A percentile compares a stretch with the other conserved stretches of the same genome.
phyloP scores from a whole-genome alignment of 2,329 filamentous ascomycete genomes.

The Colletotrichum liaoningense region DNA sequence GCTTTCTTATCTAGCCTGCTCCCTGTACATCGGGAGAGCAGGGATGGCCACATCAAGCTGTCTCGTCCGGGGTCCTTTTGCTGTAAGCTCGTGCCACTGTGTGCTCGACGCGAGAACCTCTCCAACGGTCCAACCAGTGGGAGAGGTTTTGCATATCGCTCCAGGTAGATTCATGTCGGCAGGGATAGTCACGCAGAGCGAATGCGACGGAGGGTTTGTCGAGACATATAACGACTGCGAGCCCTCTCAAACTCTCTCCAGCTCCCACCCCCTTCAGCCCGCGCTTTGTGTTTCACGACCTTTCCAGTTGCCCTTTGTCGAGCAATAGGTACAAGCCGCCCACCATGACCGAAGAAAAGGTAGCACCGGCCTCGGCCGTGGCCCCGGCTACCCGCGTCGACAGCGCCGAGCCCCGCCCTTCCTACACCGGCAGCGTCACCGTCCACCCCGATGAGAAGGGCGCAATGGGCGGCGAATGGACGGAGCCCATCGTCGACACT shows the following conservation, averaged over 20 bases:
- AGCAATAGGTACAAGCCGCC: neutral
- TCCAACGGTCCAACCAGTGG: neutral
- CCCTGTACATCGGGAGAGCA: slow-evolving; percentile 2
- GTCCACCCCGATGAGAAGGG: slow-evolving; percentile 31
- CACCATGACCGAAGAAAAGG: slow-evolving; percentile 24
- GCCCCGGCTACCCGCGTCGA: slow-evolving; percentile 7
- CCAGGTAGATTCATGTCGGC: neutral
- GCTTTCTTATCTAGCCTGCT: neutral
- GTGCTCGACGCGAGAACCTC: neutral
- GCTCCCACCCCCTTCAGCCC: neutral
- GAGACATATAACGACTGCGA: slow-evolving; percentile 10
- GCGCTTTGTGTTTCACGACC: neutral
- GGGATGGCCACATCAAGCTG: neutral
- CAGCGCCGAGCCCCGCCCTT: slow-evolving; percentile 19
- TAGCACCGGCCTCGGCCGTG: neutral
- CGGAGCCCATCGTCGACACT: slow-evolving; percentile 34
- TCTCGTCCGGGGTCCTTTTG: neutral
- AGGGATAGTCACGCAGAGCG: neutral
- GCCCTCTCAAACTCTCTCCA: neutral
- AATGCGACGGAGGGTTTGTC: neutral
- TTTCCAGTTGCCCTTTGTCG: neutral
- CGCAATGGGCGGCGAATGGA: slow-evolving; percentile 35
- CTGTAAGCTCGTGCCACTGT: neutral
- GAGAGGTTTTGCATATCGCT: neutral
- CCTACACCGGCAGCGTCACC: slow-evolving; percentile 10